These are phyloP conservation scores for Orbilia quercus DNA, from an alignment of 2,329 filamentous ascomycete genomes.

Conservation along the genomic window DNA sequence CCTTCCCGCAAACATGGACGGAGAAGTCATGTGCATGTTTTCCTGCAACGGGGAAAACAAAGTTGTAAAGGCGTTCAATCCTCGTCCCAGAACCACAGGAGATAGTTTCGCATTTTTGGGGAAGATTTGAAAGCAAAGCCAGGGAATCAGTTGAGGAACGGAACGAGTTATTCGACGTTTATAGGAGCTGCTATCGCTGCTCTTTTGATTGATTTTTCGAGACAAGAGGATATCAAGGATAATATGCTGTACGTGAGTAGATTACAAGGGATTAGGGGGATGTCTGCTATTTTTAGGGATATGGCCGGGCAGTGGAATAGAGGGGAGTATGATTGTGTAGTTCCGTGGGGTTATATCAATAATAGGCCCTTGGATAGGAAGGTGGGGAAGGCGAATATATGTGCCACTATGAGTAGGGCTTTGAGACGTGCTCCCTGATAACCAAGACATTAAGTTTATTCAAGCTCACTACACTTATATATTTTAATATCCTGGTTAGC, in stretches of 20 bases:
- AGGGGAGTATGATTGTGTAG: no score
- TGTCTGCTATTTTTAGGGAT: not conserved
- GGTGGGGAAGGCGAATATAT: no score
- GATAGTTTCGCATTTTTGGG: slow-evolving; percentile 11
- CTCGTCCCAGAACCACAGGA: no score
- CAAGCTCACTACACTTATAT: no score
- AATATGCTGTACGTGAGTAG: not conserved
- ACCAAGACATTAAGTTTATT: no score
- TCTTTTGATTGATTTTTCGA: not conserved
- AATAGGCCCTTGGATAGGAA: no score
- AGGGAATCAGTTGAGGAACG: no score
- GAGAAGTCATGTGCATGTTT: slow-evolving; percentile 9
- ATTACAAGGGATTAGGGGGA: not conserved
- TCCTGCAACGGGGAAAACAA: not conserved
- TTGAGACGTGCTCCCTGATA: no score
- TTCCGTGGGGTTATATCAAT: no score
- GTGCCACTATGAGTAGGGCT: no score
- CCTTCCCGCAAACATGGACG: not conserved
- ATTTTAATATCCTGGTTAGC: no score
- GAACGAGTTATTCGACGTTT: slow-evolving; percentile 3
- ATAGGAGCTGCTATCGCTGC: not conserved
- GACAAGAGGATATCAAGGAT: not conserved
- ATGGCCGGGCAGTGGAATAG: slow-evolving; percentile 5
- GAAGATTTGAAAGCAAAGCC: no score
- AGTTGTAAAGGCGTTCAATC: not conserved